phyloP scores from a whole-genome alignment of 179 eudicot species.

The Kewa caespitosa region DNA sequence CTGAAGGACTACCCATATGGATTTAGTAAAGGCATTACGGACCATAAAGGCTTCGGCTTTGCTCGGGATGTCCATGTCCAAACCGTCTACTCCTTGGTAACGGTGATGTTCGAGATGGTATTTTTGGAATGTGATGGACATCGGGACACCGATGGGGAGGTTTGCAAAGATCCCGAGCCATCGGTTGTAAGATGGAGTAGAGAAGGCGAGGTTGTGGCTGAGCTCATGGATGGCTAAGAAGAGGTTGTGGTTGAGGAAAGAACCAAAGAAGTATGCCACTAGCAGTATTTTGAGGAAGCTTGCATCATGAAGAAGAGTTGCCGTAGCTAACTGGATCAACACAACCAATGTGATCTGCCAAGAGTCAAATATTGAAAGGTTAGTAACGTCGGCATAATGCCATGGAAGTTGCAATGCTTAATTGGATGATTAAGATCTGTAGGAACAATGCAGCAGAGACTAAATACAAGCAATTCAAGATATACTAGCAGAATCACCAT shows the following conservation, averaged over 20 bases:
- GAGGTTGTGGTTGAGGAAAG: conserved; percentile 93
- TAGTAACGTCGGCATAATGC: background rate
- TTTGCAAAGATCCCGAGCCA: conserved; percentile 95
- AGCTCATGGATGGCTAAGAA: conserved; percentile 96
- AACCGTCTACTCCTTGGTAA: conserved; percentile 83
- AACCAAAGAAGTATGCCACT: conserved; percentile 78
- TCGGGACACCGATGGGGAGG: conserved; percentile 92
- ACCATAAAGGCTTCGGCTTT: conserved; percentile 65
- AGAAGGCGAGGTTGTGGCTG: conserved; percentile 96
- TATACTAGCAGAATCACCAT: no score
- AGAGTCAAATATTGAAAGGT: background rate
- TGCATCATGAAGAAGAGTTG: conserved; percentile 59
- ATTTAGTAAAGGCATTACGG: conserved; percentile 56
- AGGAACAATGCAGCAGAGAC: no score
- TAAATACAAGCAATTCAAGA: no score
- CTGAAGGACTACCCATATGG: conserved; percentile 77
- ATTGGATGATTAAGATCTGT: background rate
- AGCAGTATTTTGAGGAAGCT: conserved; percentile 54
- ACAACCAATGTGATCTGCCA: conserved; percentile 77
- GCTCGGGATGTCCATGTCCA: conserved; percentile 91
- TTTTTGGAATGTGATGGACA: conserved; percentile 97
- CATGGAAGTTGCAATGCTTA: background rate
- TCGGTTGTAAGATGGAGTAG: conserved; percentile 76
- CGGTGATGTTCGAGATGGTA: conserved; percentile 95
- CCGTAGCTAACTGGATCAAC: conserved; percentile 73